These are phyloP conservation scores for Lantana camara DNA, from an alignment of 257 asterid species.

Conservation along the genomic window DNA sequence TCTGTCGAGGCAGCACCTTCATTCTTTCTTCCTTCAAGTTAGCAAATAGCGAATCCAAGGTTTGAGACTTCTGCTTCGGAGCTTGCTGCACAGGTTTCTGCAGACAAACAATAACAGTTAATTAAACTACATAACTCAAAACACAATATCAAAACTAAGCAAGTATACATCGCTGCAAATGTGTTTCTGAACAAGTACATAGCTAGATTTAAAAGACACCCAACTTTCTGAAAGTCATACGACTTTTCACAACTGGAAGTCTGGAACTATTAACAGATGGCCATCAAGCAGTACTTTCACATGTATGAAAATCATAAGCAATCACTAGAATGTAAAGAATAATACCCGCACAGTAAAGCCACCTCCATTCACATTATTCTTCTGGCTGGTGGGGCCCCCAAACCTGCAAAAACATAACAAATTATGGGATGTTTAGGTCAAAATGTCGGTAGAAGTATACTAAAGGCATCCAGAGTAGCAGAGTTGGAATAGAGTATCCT, in stretches of 20 bases:
- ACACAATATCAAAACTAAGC: not conserved
- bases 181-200: no score
- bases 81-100: slow-evolving; percentile 41
- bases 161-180: not conserved
- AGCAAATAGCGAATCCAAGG: slow-evolving; percentile 65
- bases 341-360: slow-evolving; percentile 49
- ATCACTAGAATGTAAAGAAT: not conserved
- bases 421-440: slow-evolving; percentile 23
- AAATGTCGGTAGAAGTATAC: not conserved
- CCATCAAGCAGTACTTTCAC: no score
- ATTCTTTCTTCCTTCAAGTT: slow-evolving; percentile 66
- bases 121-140: not conserved
- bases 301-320: no score
- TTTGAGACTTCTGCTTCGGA: slow-evolving; percentile 50
- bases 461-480: not conserved
- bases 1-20: slow-evolving; percentile 39
- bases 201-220: no score
- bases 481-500: slow-evolving; percentile 15
- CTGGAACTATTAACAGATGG: no score
- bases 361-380: slow-evolving; percentile 40
- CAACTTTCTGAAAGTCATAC: no score
- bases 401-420: slow-evolving; percentile 45
- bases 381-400: slow-evolving; percentile 34
- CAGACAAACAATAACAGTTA: not conserved
- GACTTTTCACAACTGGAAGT: no score